Evolutionary conservation across 768 basidiomycete species (phyloP).

Genomic region (Tricholoma flavovirens): DNA sequence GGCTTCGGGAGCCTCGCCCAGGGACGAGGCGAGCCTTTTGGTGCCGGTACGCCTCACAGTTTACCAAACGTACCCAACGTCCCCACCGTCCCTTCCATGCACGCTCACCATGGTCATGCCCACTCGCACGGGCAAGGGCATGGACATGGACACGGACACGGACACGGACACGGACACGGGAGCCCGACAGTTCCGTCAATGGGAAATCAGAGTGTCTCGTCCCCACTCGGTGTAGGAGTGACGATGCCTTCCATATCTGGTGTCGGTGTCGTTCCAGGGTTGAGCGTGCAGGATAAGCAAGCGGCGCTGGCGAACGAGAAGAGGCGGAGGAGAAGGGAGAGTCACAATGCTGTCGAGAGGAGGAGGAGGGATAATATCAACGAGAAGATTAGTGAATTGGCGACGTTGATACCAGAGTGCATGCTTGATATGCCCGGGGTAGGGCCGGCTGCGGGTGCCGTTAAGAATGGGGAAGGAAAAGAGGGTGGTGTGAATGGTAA

Average conservation of each 20-base stretch:
- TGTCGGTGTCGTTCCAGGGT: not conserved
- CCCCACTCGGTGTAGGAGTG: not conserved
- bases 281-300: constrained; percentile 36
- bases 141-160: too few species aligned
- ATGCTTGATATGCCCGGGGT: constrained; percentile 51
- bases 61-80: not conserved
- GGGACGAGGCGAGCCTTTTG: constrained; percentile 4
- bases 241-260: not conserved
- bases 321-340: constrained; percentile 71
- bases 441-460: constrained; percentile 30
- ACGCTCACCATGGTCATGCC: not conserved
- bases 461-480: constrained; percentile 17
- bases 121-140: too few species aligned
- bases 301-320: constrained; percentile 74
- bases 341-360: constrained; percentile 90
- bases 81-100: not conserved
- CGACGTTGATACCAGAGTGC: constrained; percentile 83
- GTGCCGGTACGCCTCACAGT: not conserved
- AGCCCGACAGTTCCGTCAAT: not conserved
- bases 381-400: constrained; percentile 88
- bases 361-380: constrained; percentile 89
- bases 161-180: not conserved
- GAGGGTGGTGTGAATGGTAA: not conserved
- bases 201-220: not conserved
- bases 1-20: constrained; percentile 9